Conservation (phyloP, 2,329 filamentous ascomycete genomes). For the Paecilomyces fulvus region DNA sequence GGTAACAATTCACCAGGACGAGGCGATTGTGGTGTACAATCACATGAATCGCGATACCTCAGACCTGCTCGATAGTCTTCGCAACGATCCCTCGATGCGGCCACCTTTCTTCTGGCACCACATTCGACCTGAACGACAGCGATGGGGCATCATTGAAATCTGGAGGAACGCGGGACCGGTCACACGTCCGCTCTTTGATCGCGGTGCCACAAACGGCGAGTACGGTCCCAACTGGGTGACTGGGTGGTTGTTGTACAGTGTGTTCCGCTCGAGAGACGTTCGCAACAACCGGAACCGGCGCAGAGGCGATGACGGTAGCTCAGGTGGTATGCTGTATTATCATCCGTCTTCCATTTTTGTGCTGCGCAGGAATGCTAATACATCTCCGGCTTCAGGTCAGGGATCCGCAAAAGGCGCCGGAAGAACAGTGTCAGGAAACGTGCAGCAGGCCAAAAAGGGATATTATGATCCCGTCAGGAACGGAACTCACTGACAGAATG, state of each 20-base stretch:
- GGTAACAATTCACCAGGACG: conserved; percentile 24
- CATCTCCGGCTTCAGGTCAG: conserved; percentile 8
- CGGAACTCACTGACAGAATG: conserved; percentile 16
- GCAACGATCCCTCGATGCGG: conserved; percentile 26
- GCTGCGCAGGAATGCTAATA: not conserved
- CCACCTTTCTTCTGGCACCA: conserved; percentile 41
- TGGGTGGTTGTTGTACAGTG: conserved; percentile 39
- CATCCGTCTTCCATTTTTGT: conserved; percentile 4
- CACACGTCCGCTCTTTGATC: conserved; percentile 32
- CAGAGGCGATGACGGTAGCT: conserved; percentile 21
- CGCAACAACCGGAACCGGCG: conserved; percentile 39
- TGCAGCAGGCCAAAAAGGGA: conserved; percentile 20
- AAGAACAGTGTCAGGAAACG: conserved; percentile 8
- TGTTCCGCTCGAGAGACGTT: conserved; percentile 39
- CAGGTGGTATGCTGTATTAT: conserved; percentile 8
- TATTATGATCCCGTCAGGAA: conserved; percentile 37
- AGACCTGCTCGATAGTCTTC: conserved; percentile 32
- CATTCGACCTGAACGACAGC: conserved; percentile 35
- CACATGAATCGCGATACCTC: conserved; percentile 32
- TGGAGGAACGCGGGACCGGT: conserved; percentile 32
- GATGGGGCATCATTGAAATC: conserved; percentile 35
- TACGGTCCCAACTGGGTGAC: conserved; percentile 41
- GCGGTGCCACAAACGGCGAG: conserved; percentile 33
- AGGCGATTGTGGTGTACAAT: conserved; percentile 37
- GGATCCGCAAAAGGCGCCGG: conserved; percentile 14